These are phyloP conservation scores for Adansonia digitata DNA, from an alignment of 345 rosid species.

Conservation along the genomic window DNA sequence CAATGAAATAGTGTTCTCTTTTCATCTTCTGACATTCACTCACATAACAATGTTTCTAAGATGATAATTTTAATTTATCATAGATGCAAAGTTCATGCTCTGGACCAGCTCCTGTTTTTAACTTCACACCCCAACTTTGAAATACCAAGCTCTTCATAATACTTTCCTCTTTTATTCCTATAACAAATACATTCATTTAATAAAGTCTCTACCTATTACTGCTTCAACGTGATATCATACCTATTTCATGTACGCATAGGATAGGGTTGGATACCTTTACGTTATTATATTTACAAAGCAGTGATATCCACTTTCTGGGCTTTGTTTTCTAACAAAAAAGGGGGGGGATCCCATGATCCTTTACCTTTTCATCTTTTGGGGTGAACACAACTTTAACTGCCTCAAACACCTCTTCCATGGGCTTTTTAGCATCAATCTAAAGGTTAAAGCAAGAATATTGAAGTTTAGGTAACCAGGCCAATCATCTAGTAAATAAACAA, in stretches of 20 bases:
- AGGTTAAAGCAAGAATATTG: conserved; percentile 10
- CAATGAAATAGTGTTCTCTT: not conserved
- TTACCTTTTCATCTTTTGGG: conserved; percentile 49
- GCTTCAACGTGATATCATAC: not conserved
- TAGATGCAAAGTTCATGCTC: not conserved
- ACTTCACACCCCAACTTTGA: not conserved
- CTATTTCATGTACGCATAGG: not conserved
- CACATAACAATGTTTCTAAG: no score
- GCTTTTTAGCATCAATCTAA: conserved; percentile 69
- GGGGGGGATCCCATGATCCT: conserved; percentile 3
- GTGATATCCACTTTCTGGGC: not conserved
- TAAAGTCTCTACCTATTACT: not conserved
- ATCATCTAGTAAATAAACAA: not conserved
- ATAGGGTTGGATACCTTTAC: not conserved
- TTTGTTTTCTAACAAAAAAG: not conserved
- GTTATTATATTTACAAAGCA: not conserved
- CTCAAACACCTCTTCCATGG: conserved; percentile 57
- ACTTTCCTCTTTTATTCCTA: not conserved
- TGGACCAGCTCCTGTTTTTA: not conserved
- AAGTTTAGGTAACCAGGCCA: not conserved
- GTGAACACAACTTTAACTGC: conserved; percentile 47
- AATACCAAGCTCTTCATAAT: no score
- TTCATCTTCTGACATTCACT: not conserved
- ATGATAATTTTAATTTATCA: not conserved
- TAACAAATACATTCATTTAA: not conserved